A percentile compares a stretch with the other conserved stretches of the same genome.
These are phyloP conservation scores for Pistacia integerrima DNA, from an alignment of 345 rosid species.

Conservation along the genomic window DNA sequence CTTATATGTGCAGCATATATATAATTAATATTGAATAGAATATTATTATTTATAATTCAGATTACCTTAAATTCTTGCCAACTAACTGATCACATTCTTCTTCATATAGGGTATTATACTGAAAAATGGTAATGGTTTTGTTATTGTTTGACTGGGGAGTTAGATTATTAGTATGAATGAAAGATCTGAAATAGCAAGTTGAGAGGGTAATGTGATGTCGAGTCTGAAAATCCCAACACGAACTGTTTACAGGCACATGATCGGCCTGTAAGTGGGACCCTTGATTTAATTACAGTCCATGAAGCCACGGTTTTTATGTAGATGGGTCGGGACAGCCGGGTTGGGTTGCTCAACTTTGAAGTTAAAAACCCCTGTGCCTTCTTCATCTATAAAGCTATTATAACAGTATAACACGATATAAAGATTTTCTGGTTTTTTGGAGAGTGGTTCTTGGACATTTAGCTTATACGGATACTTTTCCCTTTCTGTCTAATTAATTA, in stretches of 20 bases:
- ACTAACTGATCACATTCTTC: too few relatives aligned
- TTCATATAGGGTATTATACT: too few relatives aligned
- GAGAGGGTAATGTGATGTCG: constrained; percentile 13
- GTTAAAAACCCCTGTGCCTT: not conserved
- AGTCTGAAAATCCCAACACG: constrained; percentile 36
- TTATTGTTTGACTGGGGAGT: too few relatives aligned
- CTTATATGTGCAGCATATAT: too few relatives aligned
- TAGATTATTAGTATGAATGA: too few relatives aligned
- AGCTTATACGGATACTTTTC: constrained; percentile 3
- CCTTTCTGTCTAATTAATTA: constrained; percentile 18
- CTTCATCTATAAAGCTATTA: not conserved
- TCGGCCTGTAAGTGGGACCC: constrained; percentile 31
- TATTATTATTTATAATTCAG: too few relatives aligned
- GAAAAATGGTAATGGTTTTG: too few relatives aligned
- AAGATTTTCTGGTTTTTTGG: constrained; percentile 4
- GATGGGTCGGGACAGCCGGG: too few relatives aligned
- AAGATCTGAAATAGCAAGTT: too few relatives aligned
- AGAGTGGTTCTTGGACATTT: constrained; percentile 22
- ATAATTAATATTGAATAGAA: too few relatives aligned
- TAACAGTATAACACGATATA: not conserved
- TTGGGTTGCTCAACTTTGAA: constrained; percentile 2
- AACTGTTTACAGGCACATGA: constrained; percentile 38
- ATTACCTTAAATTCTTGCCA: too few relatives aligned
- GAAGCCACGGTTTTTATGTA: not conserved
- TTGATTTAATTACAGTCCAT: not conserved